Conservation (phyloP, 2,329 filamentous ascomycete genomes). For the Fusarium sp. region DNA sequence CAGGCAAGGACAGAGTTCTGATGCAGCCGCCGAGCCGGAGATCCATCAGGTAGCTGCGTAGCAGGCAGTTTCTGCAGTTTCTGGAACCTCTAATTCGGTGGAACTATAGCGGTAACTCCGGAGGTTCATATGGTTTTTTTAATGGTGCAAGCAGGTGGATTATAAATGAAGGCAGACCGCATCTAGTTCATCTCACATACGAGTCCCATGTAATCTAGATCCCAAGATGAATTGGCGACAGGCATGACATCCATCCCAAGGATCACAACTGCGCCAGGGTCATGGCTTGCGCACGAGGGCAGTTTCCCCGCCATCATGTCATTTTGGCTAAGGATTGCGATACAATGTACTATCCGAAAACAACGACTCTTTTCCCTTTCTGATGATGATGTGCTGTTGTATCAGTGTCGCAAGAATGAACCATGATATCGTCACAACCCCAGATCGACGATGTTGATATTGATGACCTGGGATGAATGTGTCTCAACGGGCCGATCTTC, state of each 20-base stretch:
- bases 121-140: slow-evolving; percentile 9
- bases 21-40: slow-evolving; percentile 47
- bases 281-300: slow-evolving; percentile 38
- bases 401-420: slow-evolving; percentile 33
- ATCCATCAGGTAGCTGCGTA: slow-evolving; percentile 38
- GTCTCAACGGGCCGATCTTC: neutral
- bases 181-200: slow-evolving; percentile 30
- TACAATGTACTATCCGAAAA: slow-evolving; percentile 12
- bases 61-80: slow-evolving; percentile 34
- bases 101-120: slow-evolving; percentile 27
- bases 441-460: slow-evolving; percentile 11
- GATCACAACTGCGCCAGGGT: slow-evolving; percentile 17
- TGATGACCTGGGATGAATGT: neutral
- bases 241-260: neutral
- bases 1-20: slow-evolving; percentile 37
- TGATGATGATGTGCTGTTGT: slow-evolving; percentile 8
- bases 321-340: slow-evolving; percentile 42
- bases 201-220: slow-evolving; percentile 22
- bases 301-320: slow-evolving; percentile 46
- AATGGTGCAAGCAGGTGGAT: slow-evolving; percentile 11
- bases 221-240: slow-evolving; percentile 17
- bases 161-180: slow-evolving; percentile 24
- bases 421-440: slow-evolving; percentile 28
- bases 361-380: neutral
- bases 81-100: slow-evolving; percentile 12